These are phyloP conservation scores for Adenanthera pavonina DNA, from an alignment of 306 rosid species.

Conservation along the genomic window DNA sequence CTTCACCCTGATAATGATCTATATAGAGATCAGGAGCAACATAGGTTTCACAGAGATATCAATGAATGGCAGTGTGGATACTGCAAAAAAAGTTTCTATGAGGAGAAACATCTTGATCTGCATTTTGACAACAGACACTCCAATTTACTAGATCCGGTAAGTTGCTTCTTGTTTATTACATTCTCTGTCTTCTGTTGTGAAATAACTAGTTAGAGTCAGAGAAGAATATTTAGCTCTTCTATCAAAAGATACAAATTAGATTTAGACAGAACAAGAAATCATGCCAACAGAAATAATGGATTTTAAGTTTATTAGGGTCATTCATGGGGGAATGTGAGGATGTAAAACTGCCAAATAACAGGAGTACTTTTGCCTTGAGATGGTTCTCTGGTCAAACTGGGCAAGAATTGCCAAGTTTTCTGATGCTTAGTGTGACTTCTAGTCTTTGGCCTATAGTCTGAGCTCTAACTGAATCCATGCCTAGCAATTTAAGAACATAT, in stretches of 20 bases:
- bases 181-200: slow-evolving; percentile 20
- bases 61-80: slow-evolving; percentile 63
- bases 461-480: not conserved
- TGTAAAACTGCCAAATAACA: not conserved
- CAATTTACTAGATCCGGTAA: slow-evolving; percentile 67
- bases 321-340: slow-evolving; percentile 8
- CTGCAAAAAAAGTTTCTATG: slow-evolving; percentile 59
- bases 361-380: not conserved
- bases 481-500: not conserved
- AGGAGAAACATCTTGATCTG: slow-evolving; percentile 70
- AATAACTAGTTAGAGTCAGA: slow-evolving; percentile 3
- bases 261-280: slow-evolving; percentile 16
- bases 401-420: not conserved
- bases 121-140: slow-evolving; percentile 80
- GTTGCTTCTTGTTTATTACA: slow-evolving; percentile 32
- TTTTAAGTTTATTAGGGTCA: slow-evolving; percentile 7
- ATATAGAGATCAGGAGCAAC: slow-evolving; percentile 63
- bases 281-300: not conserved
- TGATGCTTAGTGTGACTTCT: not conserved
- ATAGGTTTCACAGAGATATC: slow-evolving; percentile 51
- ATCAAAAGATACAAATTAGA: not conserved
- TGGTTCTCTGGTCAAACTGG: slow-evolving; percentile 19
- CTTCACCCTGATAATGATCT: slow-evolving; percentile 60
- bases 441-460: not conserved
- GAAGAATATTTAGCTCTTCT: slow-evolving; percentile 2